A percentile compares a stretch with the other conserved stretches of the same genome.
phyloP scores from a whole-genome alignment of 768 basidiomycete genomes.

The Boletus barrowsii region DNA sequence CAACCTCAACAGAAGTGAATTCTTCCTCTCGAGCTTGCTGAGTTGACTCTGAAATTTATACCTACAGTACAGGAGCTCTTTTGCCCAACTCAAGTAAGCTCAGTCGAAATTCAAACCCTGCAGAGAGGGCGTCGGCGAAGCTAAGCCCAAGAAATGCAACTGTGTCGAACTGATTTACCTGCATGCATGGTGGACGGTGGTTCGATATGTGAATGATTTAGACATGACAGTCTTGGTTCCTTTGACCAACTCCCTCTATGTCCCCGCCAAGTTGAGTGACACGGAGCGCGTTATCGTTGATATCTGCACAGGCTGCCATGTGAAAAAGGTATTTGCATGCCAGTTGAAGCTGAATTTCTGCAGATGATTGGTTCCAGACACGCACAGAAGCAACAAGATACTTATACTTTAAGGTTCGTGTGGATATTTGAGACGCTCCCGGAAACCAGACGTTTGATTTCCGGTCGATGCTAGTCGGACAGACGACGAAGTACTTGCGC shows the following conservation, averaged over 20 bases:
- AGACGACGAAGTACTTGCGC: background rate
- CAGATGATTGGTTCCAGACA: slow-evolving; percentile 48
- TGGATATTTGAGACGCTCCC: slow-evolving; percentile 48
- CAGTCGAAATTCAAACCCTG: slow-evolving; percentile 91
- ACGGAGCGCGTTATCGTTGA: slow-evolving; percentile 89
- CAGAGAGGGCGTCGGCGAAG: slow-evolving; percentile 72
- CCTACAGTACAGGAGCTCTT: slow-evolving; percentile 72
- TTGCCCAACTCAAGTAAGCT: slow-evolving; percentile 88
- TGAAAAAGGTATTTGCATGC: slow-evolving; percentile 70
- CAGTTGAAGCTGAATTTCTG: background rate
- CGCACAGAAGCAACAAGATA: slow-evolving; percentile 72
- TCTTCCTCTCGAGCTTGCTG: background rate
- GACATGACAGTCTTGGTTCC: slow-evolving; percentile 90
- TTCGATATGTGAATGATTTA: slow-evolving; percentile 28
- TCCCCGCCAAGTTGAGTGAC: slow-evolving; percentile 86
- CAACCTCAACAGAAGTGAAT: too few species aligned
- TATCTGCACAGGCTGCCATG: slow-evolving; percentile 94
- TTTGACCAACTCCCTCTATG: slow-evolving; percentile 90
- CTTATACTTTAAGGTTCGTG: too few species aligned
- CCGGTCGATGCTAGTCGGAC: background rate
- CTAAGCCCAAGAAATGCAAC: slow-evolving; percentile 70
- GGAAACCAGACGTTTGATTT: too few species aligned
- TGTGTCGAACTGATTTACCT: slow-evolving; percentile 19
- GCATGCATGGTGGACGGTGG: background rate
- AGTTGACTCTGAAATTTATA: background rate